These are phyloP conservation scores for Poa pratensis DNA, from an alignment of 176 grass and related monocot species.

Conservation along the genomic window DNA sequence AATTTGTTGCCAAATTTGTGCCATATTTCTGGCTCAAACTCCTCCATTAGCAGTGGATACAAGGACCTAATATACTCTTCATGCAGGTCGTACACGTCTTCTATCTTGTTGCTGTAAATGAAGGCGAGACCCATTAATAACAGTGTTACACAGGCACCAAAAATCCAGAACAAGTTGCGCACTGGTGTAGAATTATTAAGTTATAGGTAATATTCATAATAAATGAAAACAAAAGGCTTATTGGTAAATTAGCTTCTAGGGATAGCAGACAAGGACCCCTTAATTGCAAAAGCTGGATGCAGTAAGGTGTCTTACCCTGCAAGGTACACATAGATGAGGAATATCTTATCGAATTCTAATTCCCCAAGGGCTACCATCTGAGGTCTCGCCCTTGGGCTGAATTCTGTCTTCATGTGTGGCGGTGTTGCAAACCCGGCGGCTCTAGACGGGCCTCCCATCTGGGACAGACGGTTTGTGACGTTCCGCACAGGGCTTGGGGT, in stretches of 20 bases:
- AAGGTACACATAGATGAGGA: constrained; percentile 47
- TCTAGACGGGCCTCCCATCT: background rate
- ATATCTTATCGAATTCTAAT: constrained; percentile 54
- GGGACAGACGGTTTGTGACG: background rate
- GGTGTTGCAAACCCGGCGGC: background rate
- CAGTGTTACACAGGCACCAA: background rate
- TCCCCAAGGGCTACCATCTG: constrained; percentile 57
- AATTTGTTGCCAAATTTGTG: constrained; percentile 33
- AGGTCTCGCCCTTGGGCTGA: background rate
- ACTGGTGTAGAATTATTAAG: no score
- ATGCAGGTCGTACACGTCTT: constrained; percentile 32
- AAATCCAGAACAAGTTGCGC: no score
- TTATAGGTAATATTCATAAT: no score
- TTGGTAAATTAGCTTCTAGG: background rate
- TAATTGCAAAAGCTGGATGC: background rate
- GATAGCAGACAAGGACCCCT: background rate
- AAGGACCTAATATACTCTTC: constrained; percentile 47
- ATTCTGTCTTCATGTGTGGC: background rate
- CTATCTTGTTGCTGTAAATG: constrained; percentile 58
- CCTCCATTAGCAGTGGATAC: constrained; percentile 42
- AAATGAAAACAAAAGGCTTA: no score
- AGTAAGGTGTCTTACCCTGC: constrained; percentile 45
- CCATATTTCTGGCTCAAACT: constrained; percentile 61
- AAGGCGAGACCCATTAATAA: constrained; percentile 4
- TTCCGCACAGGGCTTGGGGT: background rate